These are phyloP conservation scores for Eucalyptus virginea DNA, from an alignment of 345 rosid species.

Conservation along the genomic window DNA sequence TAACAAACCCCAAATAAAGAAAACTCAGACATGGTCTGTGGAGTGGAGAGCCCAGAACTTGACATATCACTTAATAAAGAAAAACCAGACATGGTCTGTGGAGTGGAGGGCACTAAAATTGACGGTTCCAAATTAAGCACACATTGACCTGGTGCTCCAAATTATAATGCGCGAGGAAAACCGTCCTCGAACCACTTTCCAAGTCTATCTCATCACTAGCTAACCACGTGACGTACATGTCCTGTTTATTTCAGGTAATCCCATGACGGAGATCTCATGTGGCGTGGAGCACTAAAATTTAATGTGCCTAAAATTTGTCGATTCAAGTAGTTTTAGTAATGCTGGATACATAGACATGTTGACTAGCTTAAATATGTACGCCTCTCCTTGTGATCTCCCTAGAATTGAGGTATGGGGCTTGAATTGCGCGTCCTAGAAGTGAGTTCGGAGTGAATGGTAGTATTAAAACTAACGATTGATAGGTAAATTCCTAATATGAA, in stretches of 20 bases:
- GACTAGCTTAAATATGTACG: neutral
- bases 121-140: neutral
- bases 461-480: neutral
- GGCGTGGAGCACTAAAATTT: neutral
- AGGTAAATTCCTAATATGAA: neutral
- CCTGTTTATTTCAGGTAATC: neutral
- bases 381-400: neutral
- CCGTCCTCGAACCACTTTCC: neutral
- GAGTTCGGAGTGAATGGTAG: neutral
- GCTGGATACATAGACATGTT: neutral
- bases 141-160: neutral
- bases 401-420: neutral
- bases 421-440: neutral
- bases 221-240: neutral
- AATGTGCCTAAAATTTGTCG: neutral
- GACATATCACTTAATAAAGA: neutral
- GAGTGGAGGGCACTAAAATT: neutral
- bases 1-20: neutral
- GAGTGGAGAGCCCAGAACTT: neutral
- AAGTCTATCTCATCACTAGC: neutral
- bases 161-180: neutral
- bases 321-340: neutral
- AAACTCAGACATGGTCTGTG: neutral
- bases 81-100: neutral
- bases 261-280: neutral